Evolutionary conservation across 2,329 filamentous ascomycete genomes (phyloP).

Genomic region (Hypoxylon sp.): DNA sequence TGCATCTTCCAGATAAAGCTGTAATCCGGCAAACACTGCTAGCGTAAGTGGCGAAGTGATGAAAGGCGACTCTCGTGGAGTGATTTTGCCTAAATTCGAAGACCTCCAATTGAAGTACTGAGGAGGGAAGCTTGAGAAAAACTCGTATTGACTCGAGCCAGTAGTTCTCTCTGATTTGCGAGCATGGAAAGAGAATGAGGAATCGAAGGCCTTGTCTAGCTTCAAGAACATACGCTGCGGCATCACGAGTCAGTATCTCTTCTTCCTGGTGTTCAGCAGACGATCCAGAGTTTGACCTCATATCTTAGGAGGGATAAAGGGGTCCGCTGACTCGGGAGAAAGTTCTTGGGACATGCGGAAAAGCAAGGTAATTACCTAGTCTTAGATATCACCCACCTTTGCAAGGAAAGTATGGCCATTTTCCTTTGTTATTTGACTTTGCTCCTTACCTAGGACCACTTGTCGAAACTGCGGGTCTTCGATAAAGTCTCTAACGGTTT

Average conservation of each 20-base stretch:
- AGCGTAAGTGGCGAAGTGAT: background rate
- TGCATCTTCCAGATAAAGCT: background rate
- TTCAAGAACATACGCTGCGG: background rate
- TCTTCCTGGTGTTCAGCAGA: too few relatives aligned
- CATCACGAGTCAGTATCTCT: background rate
- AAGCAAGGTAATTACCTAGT: too few relatives aligned
- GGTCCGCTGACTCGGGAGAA: too few relatives aligned
- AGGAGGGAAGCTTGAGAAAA: background rate
- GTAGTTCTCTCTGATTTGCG: background rate
- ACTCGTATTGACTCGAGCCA: background rate
- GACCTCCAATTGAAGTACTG: background rate
- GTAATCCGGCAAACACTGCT: background rate
- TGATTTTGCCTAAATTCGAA: too few relatives aligned
- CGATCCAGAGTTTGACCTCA: too few relatives aligned
- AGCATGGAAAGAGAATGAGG: background rate
- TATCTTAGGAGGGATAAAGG: too few relatives aligned
- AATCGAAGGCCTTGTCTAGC: background rate
- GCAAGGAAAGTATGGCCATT: background rate
- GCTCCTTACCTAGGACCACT: background rate
- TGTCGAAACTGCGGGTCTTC: background rate
- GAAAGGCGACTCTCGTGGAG: too few relatives aligned
- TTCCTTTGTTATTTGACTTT: background rate
- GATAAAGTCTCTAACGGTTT: background rate
- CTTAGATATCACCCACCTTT: background rate
- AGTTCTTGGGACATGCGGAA: too few relatives aligned